Conservation (phyloP, 176 grass and related monocot genomes). For the Chloris gayana region DNA sequence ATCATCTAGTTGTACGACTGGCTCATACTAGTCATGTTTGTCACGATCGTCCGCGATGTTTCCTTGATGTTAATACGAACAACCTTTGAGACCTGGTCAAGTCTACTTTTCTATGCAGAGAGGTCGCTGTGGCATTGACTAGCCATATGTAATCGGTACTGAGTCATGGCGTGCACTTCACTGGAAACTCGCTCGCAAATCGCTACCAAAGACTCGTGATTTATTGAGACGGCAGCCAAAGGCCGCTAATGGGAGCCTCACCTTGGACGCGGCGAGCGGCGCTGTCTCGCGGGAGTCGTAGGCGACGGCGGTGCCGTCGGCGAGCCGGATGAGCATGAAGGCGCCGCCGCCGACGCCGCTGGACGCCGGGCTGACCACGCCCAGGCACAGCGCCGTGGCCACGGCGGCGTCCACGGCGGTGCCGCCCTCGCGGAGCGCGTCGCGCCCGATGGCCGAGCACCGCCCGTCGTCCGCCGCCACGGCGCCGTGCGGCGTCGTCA, state of each 20-base stretch:
- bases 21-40: background rate
- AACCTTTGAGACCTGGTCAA: background rate
- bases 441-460: slow-evolving; percentile 69
- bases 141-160: too few relatives aligned
- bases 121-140: too few relatives aligned
- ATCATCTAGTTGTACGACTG: background rate
- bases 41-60: background rate
- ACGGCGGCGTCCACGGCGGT: slow-evolving; percentile 78
- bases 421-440: slow-evolving; percentile 67
- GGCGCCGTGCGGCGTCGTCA: slow-evolving; percentile 55
- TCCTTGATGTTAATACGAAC: too few relatives aligned
- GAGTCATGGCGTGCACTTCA: background rate
- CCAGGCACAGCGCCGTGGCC: slow-evolving; percentile 63
- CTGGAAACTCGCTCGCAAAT: background rate
- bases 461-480: slow-evolving; percentile 84
- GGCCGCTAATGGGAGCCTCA: background rate
- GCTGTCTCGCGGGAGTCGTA: slow-evolving; percentile 87
- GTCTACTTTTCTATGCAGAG: background rate
- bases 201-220: too few relatives aligned
- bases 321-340: slow-evolving; percentile 82
- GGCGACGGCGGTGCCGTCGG: slow-evolving; percentile 46
- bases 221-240: too few relatives aligned
- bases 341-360: slow-evolving; percentile 89
- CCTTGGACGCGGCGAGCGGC: slow-evolving; percentile 74
- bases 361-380: slow-evolving; percentile 89